Evolutionary conservation across 805 yeast genomes (phyloP), one percentile per base, ranked within the genome.

Genomic region (Yarrowia porcina): DNA sequence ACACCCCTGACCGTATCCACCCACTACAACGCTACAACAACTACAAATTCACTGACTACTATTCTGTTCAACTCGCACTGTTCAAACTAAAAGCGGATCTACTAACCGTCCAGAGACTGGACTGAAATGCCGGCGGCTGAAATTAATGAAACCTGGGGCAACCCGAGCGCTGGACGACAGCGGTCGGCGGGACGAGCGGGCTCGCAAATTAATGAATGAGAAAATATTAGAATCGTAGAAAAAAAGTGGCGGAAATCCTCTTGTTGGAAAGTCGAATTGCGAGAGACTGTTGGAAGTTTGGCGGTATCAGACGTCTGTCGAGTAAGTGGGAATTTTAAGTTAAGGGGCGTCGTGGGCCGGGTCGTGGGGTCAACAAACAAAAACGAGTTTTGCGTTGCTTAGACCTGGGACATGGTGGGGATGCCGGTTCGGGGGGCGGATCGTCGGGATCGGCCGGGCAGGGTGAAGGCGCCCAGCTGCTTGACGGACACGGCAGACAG

Each of bases 381-480:
- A 25, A 25, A 8, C 28, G 28, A 4, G 8, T 8, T 8, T 5
- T 8, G 8, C 8, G 28, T 4, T 8, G 36, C 66, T 82, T 83
- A 90, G 73, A 89, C 96, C 81, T 89, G 94, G 66, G 96, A 84
- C 82, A 89, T 85, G 72, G 96, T 83, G 78, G 96, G 96, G 60
- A 90, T 88, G 75, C 96, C 96, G 65, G 90, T 86, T 79, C 87
- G 84, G 65, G 90, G 82, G 67, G 78, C 75, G 65, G 71, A 68
- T 66, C 81, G 76, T 65, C 83, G 73, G 65, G 80, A 72, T 69
- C 79, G 74, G 66, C 74, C 76, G 65, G 75, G 76, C 73, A 71
- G 82, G 78, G 74, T 90, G 86, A 74, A 80, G 75, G 68, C 80
- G 67, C 89, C 86, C 67, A 82, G 74, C 71, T 84, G 74, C 75